phyloP scores from a whole-genome alignment of 2,329 filamentous ascomycete species.

The Cercospora sp. region DNA sequence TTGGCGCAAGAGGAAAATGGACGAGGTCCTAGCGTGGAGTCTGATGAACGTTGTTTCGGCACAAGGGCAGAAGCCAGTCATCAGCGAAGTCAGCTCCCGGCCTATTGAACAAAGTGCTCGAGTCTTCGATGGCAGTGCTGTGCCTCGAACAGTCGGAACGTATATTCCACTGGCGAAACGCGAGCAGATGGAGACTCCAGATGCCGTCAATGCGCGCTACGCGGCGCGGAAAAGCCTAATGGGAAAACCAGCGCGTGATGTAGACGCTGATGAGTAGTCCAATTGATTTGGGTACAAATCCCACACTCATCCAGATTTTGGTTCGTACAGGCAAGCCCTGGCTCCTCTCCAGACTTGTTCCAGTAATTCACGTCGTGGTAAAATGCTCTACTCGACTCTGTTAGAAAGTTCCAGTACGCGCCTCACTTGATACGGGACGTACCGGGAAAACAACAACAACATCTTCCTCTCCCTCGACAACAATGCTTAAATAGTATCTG shows the following conservation, averaged over 20 bases:
- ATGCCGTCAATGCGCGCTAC: slow-evolving; percentile 64
- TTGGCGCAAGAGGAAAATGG: slow-evolving; percentile 84
- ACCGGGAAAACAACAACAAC: slow-evolving; percentile 93
- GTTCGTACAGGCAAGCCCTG: slow-evolving; percentile 77
- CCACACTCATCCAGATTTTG: slow-evolving; percentile 45
- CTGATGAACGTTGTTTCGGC: slow-evolving; percentile 64
- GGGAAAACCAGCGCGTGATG: slow-evolving; percentile 14
- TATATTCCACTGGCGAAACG: slow-evolving; percentile 60
- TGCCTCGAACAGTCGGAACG: slow-evolving; percentile 54
- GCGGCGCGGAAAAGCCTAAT: slow-evolving; percentile 51
- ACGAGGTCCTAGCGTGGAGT: slow-evolving; percentile 77
- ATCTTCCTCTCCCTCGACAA: slow-evolving; percentile 84
- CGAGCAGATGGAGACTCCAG: slow-evolving; percentile 57
- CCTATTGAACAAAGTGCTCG: slow-evolving; percentile 46
- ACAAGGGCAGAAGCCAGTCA: slow-evolving; percentile 36
- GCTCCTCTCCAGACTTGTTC: slow-evolving; percentile 89
- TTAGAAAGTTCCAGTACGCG: slow-evolving; percentile 9
- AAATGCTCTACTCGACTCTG: slow-evolving; percentile 51
- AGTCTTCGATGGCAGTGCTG: slow-evolving; percentile 60
- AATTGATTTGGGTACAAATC: not conserved
- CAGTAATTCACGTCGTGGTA: slow-evolving; percentile 72
- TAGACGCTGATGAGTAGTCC: slow-evolving; percentile 21
- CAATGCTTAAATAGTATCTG: slow-evolving; percentile 81
- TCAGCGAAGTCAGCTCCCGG: slow-evolving; percentile 11
- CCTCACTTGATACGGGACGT: slow-evolving; percentile 30